A percentile compares a stretch with the other conserved stretches of the same genome.
Conservation (phyloP, 192 early-diverging fungal species). For the Geranomyces variabilis region DNA sequence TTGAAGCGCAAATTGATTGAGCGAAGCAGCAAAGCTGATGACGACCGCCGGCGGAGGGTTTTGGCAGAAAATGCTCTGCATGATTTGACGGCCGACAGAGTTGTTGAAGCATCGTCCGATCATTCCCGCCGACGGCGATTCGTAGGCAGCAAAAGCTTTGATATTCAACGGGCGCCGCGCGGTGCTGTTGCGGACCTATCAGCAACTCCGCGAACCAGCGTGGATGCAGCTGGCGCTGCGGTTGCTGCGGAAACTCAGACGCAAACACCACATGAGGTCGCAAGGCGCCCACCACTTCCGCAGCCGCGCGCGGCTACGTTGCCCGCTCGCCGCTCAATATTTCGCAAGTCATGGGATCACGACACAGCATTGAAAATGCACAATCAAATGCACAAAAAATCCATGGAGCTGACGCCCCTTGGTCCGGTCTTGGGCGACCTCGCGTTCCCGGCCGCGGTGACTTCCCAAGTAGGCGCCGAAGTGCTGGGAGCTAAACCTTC, state of each 20-base stretch:
- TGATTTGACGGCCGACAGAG: neutral
- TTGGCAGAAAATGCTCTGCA: slow-evolving; percentile 5
- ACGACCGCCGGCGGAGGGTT: slow-evolving; percentile 7
- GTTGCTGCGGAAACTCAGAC: too few species aligned
- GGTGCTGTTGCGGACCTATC: too few species aligned
- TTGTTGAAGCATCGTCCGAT: neutral
- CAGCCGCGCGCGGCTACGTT: neutral
- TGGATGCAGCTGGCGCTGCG: neutral
- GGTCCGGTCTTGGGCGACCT: neutral
- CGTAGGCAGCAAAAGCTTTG: slow-evolving; percentile 11
- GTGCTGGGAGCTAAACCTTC: neutral
- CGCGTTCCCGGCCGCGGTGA: neutral
- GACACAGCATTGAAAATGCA: neutral
- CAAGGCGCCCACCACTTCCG: too few species aligned
- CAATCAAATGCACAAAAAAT: too few species aligned
- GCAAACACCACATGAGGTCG: too few species aligned
- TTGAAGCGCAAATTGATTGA: neutral
- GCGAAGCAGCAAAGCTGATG: neutral
- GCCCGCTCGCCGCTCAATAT: neutral
- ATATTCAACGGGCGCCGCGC: neutral
- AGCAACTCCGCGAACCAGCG: neutral
- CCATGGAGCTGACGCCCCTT: neutral
- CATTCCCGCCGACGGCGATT: neutral
- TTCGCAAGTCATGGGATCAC: neutral
- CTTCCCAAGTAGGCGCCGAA: too few species aligned